Evolutionary conservation across 805 yeast genomes (phyloP), one percentile per base, ranked within the genome.

Genomic region (Yueomyces sinensis): DNA sequence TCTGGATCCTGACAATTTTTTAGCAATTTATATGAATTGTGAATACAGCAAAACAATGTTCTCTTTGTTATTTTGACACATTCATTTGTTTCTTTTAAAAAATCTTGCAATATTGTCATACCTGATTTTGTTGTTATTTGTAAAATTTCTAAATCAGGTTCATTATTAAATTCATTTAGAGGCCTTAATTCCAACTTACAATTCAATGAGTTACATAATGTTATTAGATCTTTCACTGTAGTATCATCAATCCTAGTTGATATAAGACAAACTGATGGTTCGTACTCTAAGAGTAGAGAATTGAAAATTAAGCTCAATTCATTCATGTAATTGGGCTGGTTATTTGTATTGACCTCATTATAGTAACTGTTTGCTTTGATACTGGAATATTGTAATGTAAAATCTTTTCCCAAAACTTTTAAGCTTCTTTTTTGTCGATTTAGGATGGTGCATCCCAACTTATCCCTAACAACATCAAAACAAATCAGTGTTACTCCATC

Each of bases 231-330:
- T 1, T 37, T 30, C 15, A 31, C 40, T 22, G 32, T 34, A 13
- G 6, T 18, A 27, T 45, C 45, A 17, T 40, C 43, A 7, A 48
- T 27, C 9, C 42, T 39, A 17, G 42, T 41, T 2, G 55, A 44
- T 3, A 49, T 24, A 13, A 51, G 14, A 31, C 48, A 46, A 9
- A 37, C 16, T 3, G 45, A 35, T 3, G 56, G 52, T 3, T 30
- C 11, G 24, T 7, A 7, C 24, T 20, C 24, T 11, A 20, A 11
- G 24, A 20, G 7, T 11, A 20, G 24, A 20, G 24, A 20, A 7
- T 20, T 11, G 11, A 20, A 7, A n/a, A n/a, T n/a, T n/a, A n/a
- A n/a, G n/a, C n/a, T n/a, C n/a, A n/a, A n/a, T n/a, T n/a, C n/a
- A n/a, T n/a, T n/a, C n/a, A n/a, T n/a, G n/a, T n/a, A n/a, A n/a